Percentiles rank a stretch among this genome's conserved stretches.
phyloP scores from a whole-genome alignment of 2,329 filamentous ascomycete genomes.

The Pseudophaeomoniella oleicola region DNA sequence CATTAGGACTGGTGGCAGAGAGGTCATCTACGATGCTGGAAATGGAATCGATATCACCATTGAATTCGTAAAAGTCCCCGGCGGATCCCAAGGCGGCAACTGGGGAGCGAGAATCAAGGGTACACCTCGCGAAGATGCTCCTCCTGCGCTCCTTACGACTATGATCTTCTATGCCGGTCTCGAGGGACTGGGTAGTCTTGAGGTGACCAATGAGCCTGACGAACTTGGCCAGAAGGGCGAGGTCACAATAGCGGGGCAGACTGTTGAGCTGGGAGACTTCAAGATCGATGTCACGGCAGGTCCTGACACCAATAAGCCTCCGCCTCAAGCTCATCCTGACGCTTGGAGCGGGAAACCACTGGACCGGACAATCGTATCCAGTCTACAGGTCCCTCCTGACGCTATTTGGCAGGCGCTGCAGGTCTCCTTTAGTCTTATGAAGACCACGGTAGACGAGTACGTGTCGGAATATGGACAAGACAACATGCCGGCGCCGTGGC shows the following conservation, averaged over 20 bases:
- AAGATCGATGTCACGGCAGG: slow-evolving; percentile 64
- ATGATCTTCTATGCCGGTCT: slow-evolving; percentile 70
- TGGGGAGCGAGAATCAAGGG: slow-evolving; percentile 88
- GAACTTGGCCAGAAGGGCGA: slow-evolving; percentile 41
- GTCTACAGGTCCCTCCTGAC: slow-evolving; percentile 50
- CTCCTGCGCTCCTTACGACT: slow-evolving; percentile 55
- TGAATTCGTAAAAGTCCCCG: slow-evolving; percentile 83
- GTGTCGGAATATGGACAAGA: slow-evolving; percentile 46
- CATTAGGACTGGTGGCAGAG: slow-evolving; percentile 68
- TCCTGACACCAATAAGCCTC: slow-evolving; percentile 45
- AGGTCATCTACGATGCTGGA: slow-evolving; percentile 78
- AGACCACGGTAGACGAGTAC: slow-evolving; percentile 46
- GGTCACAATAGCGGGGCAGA: slow-evolving; percentile 57
- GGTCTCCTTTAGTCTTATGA: slow-evolving; percentile 50
- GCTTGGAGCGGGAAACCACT: slow-evolving; percentile 55
- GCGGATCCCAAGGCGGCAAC: slow-evolving; percentile 70
- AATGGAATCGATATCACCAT: slow-evolving; percentile 87
- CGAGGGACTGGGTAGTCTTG: slow-evolving; percentile 58
- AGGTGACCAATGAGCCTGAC: slow-evolving; percentile 39
- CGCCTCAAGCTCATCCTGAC: slow-evolving; percentile 38
- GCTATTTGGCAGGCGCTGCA: slow-evolving; percentile 72
- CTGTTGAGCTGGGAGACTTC: slow-evolving; percentile 62
- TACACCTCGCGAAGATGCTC: slow-evolving; percentile 54
- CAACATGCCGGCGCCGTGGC: slow-evolving; percentile 65
- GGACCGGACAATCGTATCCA: slow-evolving; percentile 62